These are phyloP conservation scores for Metschnikowia colocasiae DNA, from an alignment of 805 yeast genomes.

Conservation along the genomic window DNA sequence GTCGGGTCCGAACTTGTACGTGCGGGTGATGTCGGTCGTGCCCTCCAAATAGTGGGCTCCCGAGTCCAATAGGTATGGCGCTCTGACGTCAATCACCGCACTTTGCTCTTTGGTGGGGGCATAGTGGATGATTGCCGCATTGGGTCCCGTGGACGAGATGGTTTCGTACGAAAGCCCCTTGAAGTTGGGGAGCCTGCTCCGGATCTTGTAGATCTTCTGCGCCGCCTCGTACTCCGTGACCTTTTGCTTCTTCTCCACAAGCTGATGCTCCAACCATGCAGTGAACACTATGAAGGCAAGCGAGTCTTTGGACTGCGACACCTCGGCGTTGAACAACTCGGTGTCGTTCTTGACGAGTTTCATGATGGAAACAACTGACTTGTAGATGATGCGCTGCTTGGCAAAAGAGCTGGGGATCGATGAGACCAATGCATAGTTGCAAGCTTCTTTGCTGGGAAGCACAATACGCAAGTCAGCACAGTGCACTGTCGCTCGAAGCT, in stretches of 20 bases:
- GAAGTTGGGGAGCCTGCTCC: slow-evolving; percentile 52
- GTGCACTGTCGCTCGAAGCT: slow-evolving; percentile 21
- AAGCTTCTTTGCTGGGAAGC: slow-evolving; percentile 29
- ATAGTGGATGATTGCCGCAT: slow-evolving; percentile 74
- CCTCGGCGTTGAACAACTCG: slow-evolving; percentile 68
- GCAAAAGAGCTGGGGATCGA: slow-evolving; percentile 30
- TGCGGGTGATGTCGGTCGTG: slow-evolving; percentile 93
- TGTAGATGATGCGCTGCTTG: slow-evolving; percentile 21
- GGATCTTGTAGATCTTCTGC: slow-evolving; percentile 51
- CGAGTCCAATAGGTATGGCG: slow-evolving; percentile 76
- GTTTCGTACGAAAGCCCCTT: slow-evolving; percentile 73
- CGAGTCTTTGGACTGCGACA: slow-evolving; percentile 83
- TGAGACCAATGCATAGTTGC: slow-evolving; percentile 31
- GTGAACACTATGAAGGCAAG: slow-evolving; percentile 68
- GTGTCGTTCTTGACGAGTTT: slow-evolving; percentile 73
- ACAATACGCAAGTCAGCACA: slow-evolving; percentile 21
- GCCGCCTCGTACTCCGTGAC: slow-evolving; percentile 68
- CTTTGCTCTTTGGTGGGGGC: slow-evolving; percentile 60
- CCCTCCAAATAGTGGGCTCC: slow-evolving; percentile 94
- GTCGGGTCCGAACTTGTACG: slow-evolving; percentile 57
- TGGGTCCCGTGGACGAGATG: slow-evolving; percentile 71
- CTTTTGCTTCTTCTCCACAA: slow-evolving; percentile 36
- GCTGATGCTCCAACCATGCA: slow-evolving; percentile 73
- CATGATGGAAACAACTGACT: slow-evolving; percentile 41
- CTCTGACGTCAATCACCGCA: slow-evolving; percentile 58